These are phyloP conservation scores for Gillenia trifoliata DNA, from an alignment of 306 rosid species.

Conservation along the genomic window DNA sequence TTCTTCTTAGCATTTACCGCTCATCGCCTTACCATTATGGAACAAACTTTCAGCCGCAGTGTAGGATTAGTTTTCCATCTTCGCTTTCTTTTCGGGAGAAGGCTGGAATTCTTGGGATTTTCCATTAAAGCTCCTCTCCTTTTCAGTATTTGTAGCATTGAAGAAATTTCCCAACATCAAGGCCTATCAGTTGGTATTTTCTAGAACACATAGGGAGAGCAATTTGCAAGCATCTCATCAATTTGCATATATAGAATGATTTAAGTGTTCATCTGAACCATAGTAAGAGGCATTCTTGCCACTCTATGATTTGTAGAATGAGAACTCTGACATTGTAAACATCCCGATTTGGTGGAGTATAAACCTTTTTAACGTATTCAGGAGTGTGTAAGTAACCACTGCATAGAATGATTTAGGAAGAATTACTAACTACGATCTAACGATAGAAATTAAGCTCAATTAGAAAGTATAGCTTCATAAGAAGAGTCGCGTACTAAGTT, in stretches of 20 bases:
- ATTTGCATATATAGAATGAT: slow-evolving; percentile 17
- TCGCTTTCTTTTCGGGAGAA: slow-evolving; percentile 13
- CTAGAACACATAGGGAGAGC: slow-evolving; percentile 35
- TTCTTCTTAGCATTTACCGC: background rate
- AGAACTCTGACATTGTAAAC: slow-evolving; percentile 38
- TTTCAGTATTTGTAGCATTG: slow-evolving; percentile 34
- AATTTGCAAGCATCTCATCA: slow-evolving; percentile 30
- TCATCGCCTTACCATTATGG: slow-evolving; percentile 11
- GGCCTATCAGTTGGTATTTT: slow-evolving; percentile 32
- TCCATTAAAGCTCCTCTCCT: background rate
- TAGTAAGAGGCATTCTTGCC: slow-evolving; percentile 8
- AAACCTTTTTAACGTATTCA: slow-evolving; percentile 19
- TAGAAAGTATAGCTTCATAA: background rate
- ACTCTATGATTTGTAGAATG: slow-evolving; percentile 36
- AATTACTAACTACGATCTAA: background rate
- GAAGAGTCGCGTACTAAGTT: slow-evolving; percentile 17
- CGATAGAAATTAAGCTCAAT: background rate
- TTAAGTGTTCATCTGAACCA: slow-evolving; percentile 8
- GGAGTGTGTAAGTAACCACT: slow-evolving; percentile 43
- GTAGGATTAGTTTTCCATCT: background rate
- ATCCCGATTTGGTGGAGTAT: slow-evolving; percentile 28
- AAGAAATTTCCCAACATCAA: slow-evolving; percentile 23
- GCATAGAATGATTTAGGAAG: background rate
- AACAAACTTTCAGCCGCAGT: background rate
- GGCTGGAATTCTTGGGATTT: slow-evolving; percentile 23